Evolutionary conservation across 306 rosid genomes (phyloP).

Genomic region (Cajanus cajan): DNA sequence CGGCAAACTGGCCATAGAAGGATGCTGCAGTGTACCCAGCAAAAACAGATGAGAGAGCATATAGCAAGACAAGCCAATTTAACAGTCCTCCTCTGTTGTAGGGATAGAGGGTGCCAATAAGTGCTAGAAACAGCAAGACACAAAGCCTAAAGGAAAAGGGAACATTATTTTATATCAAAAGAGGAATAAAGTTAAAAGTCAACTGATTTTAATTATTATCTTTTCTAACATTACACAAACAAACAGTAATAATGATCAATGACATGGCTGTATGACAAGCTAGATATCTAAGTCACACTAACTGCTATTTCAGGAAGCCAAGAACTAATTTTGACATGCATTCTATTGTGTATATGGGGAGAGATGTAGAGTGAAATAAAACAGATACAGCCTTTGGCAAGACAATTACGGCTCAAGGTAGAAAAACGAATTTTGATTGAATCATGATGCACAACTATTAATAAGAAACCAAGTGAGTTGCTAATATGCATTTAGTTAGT

Average conservation of each 20-base stretch:
- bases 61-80: constrained; percentile 53
- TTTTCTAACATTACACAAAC: neutral
- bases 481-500: constrained; percentile 12
- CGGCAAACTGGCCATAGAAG: constrained; percentile 65
- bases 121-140: constrained; percentile 61
- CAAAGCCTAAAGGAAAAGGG: constrained; percentile 51
- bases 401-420: neutral
- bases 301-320: neutral
- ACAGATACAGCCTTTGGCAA: constrained; percentile 5
- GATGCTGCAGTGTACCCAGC: constrained; percentile 79
- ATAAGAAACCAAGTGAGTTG: neutral
- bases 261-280: constrained; percentile 11
- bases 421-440: constrained; percentile 4
- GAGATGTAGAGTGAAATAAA: constrained; percentile 8
- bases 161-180: neutral
- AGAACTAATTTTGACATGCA: constrained; percentile 17
- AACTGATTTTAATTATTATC: neutral
- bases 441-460: neutral
- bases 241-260: neutral
- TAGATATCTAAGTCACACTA: constrained; percentile 13
- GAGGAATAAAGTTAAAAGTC: constrained; percentile 6
- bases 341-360: neutral
- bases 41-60: constrained; percentile 60
- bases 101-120: constrained; percentile 67
- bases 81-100: constrained; percentile 78